phyloP scores from a whole-genome alignment of 1,139 yeast genomes.

The Pneumocystis murina region DNA sequence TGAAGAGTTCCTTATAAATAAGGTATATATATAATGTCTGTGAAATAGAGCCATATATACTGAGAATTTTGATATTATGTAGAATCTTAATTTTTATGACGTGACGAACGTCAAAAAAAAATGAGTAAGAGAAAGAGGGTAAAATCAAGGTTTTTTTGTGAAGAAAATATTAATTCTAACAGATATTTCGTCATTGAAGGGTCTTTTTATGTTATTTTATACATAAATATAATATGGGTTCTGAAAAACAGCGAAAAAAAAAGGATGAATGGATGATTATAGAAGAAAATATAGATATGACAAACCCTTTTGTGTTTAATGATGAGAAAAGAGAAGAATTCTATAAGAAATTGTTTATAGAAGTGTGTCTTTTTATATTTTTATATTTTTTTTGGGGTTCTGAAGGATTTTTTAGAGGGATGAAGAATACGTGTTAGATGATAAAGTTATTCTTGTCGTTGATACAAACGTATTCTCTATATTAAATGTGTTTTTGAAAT shows the following conservation, averaged over 20 bases:
- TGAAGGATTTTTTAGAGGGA: background rate
- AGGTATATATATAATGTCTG: background rate
- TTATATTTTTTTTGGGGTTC: background rate
- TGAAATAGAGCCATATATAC: background rate
- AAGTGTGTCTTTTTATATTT: background rate
- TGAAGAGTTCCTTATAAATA: background rate
- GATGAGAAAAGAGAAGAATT: background rate
- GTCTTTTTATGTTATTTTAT: background rate
- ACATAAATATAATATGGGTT: background rate
- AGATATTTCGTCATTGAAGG: too few species aligned
- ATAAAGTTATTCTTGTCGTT: background rate
- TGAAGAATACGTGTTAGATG: background rate
- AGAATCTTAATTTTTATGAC: background rate
- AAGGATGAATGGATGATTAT: background rate
- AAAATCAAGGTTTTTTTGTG: background rate
- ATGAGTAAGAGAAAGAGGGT: too few species aligned
- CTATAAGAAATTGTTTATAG: background rate
- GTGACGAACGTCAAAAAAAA: background rate
- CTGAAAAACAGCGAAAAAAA: background rate
- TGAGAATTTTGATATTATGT: background rate
- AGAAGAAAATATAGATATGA: conserved; percentile 1
- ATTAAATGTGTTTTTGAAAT: background rate
- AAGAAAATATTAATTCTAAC: background rate
- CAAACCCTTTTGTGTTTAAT: background rate
- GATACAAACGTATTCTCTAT: background rate